A percentile compares a stretch with the other conserved stretches of the same genome.
Conservation (phyloP, 1,139 yeast genomes). For the Geotrichum bryndzae region DNA sequence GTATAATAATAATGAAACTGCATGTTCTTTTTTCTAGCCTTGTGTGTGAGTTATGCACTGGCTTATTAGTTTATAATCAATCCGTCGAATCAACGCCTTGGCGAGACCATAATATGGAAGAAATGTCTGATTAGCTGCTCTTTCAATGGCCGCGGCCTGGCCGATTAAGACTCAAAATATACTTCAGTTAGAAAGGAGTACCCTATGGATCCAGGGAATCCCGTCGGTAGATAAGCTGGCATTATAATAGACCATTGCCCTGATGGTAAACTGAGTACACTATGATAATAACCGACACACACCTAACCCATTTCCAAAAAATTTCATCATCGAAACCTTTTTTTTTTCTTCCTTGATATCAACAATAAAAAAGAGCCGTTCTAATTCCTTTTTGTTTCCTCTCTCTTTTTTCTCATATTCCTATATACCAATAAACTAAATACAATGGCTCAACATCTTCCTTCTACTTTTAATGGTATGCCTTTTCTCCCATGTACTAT, state of each 20-base stretch:
- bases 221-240: background rate
- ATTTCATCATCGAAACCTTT: background rate
- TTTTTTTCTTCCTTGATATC: background rate
- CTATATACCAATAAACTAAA: background rate
- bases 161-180: background rate
- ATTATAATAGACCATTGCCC: background rate
- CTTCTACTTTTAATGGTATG: constrained; percentile 16
- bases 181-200: no score
- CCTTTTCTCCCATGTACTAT: background rate
- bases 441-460: constrained; percentile 11
- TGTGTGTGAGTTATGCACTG: no score
- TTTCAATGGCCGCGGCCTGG: background rate
- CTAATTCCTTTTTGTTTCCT: background rate
- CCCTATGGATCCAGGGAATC: background rate
- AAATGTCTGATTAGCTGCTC: no score
- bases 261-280: background rate
- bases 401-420: background rate
- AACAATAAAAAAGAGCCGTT: background rate
- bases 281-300: background rate
- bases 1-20: no score
- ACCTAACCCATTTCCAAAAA: background rate
- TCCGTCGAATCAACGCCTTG: no score
- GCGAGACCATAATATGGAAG: no score
- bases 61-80: no score
- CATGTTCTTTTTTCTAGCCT: no score